Percentiles rank a stretch among this genome's conserved stretches.
Evolutionary conservation across 768 basidiomycete species (phyloP).

Genomic region (Boletus pseudopeckii): DNA sequence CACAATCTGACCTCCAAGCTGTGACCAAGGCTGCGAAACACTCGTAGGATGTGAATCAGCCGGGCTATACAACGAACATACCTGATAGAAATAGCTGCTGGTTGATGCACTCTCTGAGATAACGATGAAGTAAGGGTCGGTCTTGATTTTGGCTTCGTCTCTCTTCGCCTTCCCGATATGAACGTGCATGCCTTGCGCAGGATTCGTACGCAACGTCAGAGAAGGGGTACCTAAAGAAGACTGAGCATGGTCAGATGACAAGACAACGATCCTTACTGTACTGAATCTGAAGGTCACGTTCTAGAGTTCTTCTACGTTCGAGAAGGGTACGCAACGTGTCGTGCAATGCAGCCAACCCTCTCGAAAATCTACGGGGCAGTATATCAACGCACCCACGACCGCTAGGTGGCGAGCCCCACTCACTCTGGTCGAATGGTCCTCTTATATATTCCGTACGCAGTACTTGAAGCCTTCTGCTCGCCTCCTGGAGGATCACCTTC

Average conservation of each 20-base stretch:
- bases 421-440: constrained; percentile 70
- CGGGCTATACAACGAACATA: constrained; percentile 20
- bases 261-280: constrained; percentile 43
- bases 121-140: constrained; percentile 48
- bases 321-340: constrained; percentile 42
- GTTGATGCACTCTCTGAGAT: constrained; percentile 66
- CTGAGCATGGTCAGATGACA: constrained; percentile 5
- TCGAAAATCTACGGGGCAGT: constrained; percentile 52
- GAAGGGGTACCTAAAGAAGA: constrained; percentile 58
- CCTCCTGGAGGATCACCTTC: constrained; percentile 18
- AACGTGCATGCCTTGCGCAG: constrained; percentile 70
- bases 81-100: constrained; percentile 65
- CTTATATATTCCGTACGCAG: constrained; percentile 35
- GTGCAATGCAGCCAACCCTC: constrained; percentile 50
- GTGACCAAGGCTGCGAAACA: constrained; percentile 61
- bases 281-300: constrained; percentile 47
- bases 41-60: not conserved
- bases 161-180: constrained; percentile 66
- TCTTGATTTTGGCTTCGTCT: constrained; percentile 49
- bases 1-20: constrained; percentile 64
- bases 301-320: constrained; percentile 46
- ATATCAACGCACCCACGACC: not conserved
- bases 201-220: constrained; percentile 65
- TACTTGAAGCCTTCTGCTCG: constrained; percentile 16
- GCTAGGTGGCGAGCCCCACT: constrained; percentile 11